Percentiles rank a stretch among this genome's conserved stretches.
phyloP scores from a whole-genome alignment of 164 flowering plant species.

The Aristolochia fimbriata region DNA sequence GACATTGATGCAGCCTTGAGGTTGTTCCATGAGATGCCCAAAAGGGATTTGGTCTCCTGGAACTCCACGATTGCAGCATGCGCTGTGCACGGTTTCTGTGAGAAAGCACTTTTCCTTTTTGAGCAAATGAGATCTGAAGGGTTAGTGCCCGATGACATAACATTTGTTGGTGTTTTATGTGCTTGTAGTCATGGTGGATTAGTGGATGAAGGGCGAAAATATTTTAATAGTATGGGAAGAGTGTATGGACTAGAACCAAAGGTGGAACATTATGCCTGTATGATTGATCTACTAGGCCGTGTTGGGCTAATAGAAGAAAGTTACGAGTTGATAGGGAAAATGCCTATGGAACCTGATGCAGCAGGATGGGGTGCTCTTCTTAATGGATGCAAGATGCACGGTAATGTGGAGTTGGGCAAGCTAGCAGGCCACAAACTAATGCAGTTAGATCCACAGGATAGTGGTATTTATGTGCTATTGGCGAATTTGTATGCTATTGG shows the following conservation, averaged over 20 bases:
- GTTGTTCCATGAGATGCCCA: conserved; percentile 23
- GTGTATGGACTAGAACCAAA: conserved; percentile 29
- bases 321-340: conserved; percentile 22
- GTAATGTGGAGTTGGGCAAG: conserved; percentile 39
- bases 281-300: conserved; percentile 44
- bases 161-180: conserved; percentile 40
- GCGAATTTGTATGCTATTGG: conserved; percentile 31
- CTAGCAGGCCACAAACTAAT: conserved; percentile 30
- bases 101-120: conserved; percentile 27
- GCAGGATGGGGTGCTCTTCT: conserved; percentile 65
- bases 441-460: conserved; percentile 33
- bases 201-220: conserved; percentile 23
- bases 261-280: conserved; percentile 44
- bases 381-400: conserved; percentile 36
- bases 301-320: conserved; percentile 40
- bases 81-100: conserved; percentile 40
- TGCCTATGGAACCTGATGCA: conserved; percentile 45
- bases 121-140: conserved; percentile 23
- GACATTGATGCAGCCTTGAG: conserved; percentile 24
- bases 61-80: conserved; percentile 41
- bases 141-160: conserved; percentile 35
- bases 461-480: conserved; percentile 38
- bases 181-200: conserved; percentile 51
- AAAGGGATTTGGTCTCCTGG: conserved; percentile 45
- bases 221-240: conserved; percentile 25